Evolutionary conservation across 352 stramenopile species (phyloP), one percentile per base, ranked within the genome.

Genomic region (Phytophthora crassamura): DNA sequence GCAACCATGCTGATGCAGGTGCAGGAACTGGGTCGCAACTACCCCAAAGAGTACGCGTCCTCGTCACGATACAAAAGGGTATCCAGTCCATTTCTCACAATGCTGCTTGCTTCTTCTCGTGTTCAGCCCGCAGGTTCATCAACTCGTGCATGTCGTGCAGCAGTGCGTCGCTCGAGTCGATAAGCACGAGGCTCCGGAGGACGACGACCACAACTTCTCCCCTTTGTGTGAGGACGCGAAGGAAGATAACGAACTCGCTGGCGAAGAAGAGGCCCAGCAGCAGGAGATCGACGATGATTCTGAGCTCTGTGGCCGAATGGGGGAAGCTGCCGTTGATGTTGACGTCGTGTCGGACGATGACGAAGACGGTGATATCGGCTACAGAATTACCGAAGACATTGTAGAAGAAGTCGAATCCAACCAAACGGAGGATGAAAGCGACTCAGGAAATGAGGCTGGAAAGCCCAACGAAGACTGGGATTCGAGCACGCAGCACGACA

Each of bases 381-480:
- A 69, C 42, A 72, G 41, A 32, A 64, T 56, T 20, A 69, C 62
- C 7, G 58, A 67, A 34, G 67, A 62, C 7, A 58, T 58, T 28
- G 2, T 4, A 30, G 20, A 50, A 5, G 43, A 45, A 32, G 40
- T 15, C 32, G 30, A 53, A 20, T 90, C 79, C 0, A 90, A 90
- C 41, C 82, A 90, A 72, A 71, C 60, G 1, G 79, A 90, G 35
- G 69, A 85, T 11, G 75, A 77, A 15, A 41, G 34, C 8, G 36
- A 36, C 40, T 65, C 50, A 38, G 28, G 49, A 38, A 33, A 16
- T 7, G 40, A 54, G 12, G 20, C 39, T 2, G 25, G 14, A 15
- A 64, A 51, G 5, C 30, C 32, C 12, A 46, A 40, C 0, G 40
- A 66, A 9, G 49, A 58, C 7, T 22, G 28, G 12, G 40, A 59